Evolutionary conservation across 495 filamentous ascomycete genomes (phyloP).

Genomic region (Apiosordaria backusii): DNA sequence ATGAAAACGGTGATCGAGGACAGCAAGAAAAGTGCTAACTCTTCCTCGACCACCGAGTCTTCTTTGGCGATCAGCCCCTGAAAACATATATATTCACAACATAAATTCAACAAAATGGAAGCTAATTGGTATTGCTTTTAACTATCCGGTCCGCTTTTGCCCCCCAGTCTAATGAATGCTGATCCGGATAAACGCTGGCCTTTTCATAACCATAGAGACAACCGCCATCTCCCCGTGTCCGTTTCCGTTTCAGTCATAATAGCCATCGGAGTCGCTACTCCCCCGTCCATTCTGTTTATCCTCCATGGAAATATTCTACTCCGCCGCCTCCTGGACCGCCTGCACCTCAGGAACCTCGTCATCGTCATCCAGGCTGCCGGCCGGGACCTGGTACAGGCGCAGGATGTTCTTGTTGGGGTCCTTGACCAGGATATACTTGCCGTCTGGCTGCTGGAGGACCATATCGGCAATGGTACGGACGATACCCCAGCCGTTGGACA

Average conservation of each 20-base stretch:
- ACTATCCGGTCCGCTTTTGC: not conserved
- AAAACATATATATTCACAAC: too few relatives aligned
- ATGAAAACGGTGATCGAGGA: too few relatives aligned
- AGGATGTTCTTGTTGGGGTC: constrained; percentile 95
- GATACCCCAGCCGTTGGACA: constrained; percentile 98
- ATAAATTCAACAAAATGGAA: not conserved
- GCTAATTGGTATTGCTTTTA: not conserved
- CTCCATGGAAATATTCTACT: constrained; percentile 18
- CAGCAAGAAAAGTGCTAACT: too few relatives aligned
- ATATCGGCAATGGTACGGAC: constrained; percentile 96
- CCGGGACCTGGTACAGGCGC: constrained; percentile 86
- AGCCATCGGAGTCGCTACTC: not conserved
- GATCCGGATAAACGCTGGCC: not conserved
- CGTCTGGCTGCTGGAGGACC: constrained; percentile 67
- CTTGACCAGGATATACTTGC: constrained; percentile 70
- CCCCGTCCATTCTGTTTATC: not conserved
- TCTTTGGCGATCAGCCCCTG: too few relatives aligned
- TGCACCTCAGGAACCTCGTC: constrained; percentile 35
- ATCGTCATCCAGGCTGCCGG: constrained; percentile 73
- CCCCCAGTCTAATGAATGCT: not conserved
- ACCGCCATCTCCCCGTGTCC: not conserved
- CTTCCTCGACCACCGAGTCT: too few relatives aligned
- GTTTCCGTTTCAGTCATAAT: constrained; percentile 7
- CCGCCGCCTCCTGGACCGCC: constrained; percentile 33
- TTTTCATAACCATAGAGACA: not conserved